Base-by-base conservation (phyloP, 1,284 basidiomycete genomes). In the Heterobasidion annosum region DNA sequence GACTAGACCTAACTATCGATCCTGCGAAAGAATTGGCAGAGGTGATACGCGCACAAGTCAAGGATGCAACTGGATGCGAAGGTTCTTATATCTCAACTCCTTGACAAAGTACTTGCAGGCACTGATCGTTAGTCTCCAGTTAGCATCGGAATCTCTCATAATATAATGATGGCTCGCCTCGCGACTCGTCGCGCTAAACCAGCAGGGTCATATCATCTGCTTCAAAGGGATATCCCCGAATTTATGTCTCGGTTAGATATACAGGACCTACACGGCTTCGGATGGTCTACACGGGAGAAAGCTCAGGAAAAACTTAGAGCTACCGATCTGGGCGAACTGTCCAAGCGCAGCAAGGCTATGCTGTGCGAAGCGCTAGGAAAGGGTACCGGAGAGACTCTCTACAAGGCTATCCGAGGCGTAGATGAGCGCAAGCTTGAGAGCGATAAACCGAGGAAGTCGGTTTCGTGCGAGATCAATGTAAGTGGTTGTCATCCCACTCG, bases 151-250 rank as follows among this genome's bases (percentile, higher is more conserved):
- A 90, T 98, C 48, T 81, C 91, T 0, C 83, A 90, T 61, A 99
- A 98, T 69, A 88, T 98, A 59, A 83, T 97, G 51, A 81, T 98
- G 2, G 92, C 96, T 1, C 88, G 93, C 6, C 77, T 99, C 1
- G 96, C 96, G 0, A 97, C 94, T 0, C 83, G 91, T 5, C 79
- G 77, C 9, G 96, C 97, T 3, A 99, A 99, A 66, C 97, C 96
- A 0, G 91, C 86, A 0, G 85, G 86, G 1, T 84, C 88, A 0
- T 92, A 80, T 65, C 93, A 93, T 59, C 81, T 98, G 4, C 62
- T 74, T 0, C 71, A 69, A 1, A 72, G 73, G 5, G 78, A 83
- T 35, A 74, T 87, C 1, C 69, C 73, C 0, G 71, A 70, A 0
- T 77, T 93, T 50, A 73, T 98, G 1, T 78, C 81, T 1, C 81